Evolutionary conservation across 257 asterid species (phyloP).

Genomic region (Scutellaria baicalensis): DNA sequence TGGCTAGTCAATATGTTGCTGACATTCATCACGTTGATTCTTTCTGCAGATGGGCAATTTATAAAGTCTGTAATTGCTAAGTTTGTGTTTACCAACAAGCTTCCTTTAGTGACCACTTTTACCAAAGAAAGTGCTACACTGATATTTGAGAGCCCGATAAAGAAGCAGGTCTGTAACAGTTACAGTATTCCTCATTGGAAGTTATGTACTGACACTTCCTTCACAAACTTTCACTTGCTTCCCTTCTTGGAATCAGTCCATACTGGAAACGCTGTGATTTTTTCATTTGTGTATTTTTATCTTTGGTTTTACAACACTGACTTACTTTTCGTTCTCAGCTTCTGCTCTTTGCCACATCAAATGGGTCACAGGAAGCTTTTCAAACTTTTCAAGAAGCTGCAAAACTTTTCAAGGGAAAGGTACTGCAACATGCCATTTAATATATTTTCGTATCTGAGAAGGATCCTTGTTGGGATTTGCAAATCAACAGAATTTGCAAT

Average conservation of each 20-base stretch:
- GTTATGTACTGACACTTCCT: neutral
- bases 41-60: constrained; percentile 65
- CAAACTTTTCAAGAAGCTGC: constrained; percentile 85
- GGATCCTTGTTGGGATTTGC: constrained; percentile 1
- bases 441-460: neutral
- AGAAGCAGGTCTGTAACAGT: constrained; percentile 58
- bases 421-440: constrained; percentile 16
- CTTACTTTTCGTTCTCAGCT: constrained; percentile 39
- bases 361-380: constrained; percentile 39
- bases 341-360: constrained; percentile 73
- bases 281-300: neutral
- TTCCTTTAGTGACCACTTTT: constrained; percentile 77
- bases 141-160: constrained; percentile 74
- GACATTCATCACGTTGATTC: neutral
- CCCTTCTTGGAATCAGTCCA: neutral
- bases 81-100: constrained; percentile 81
- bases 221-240: neutral
- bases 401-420: constrained; percentile 90
- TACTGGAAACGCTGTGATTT: neutral
- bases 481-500: neutral
- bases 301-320: neutral
- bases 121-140: constrained; percentile 65
- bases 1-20: constrained; percentile 5
- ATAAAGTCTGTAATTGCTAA: constrained; percentile 51
- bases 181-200: neutral